Percentiles rank a stretch among this genome's conserved stretches.
Conservation (phyloP, 2,329 filamentous ascomycete species). For the Alternaria dauci region DNA sequence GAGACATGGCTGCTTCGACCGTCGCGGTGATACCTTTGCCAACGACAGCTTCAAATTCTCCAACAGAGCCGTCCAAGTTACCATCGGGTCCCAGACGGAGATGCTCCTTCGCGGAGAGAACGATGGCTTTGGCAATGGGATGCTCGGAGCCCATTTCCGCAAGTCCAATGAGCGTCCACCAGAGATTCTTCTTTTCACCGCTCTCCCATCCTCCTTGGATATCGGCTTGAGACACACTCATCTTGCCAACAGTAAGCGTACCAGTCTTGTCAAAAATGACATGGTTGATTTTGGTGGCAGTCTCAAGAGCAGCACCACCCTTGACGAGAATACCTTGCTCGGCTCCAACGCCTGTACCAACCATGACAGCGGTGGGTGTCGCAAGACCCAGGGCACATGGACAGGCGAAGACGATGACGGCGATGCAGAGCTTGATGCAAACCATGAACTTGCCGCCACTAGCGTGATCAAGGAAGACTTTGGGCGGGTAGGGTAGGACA, state of each 20-base stretch:
- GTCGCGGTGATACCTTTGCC: constrained; percentile 84
- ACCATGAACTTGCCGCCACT: constrained; percentile 96
- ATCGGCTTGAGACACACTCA: constrained; percentile 82
- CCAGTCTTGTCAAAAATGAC: constrained; percentile 96
- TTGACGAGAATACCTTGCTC: constrained; percentile 98
- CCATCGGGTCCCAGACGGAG: constrained; percentile 76
- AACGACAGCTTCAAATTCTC: constrained; percentile 82
- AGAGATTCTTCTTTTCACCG: constrained; percentile 75
- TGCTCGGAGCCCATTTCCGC: constrained; percentile 96
- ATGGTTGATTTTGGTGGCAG: constrained; percentile 86
- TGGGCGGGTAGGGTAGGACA: constrained; percentile 80
- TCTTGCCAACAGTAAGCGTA: constrained; percentile 91
- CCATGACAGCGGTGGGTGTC: constrained; percentile 98
- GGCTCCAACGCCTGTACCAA: constrained; percentile 95
- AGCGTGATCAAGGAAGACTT: constrained; percentile 80
- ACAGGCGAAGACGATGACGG: constrained; percentile 97
- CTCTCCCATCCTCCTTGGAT: constrained; percentile 74
- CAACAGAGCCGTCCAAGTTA: constrained; percentile 81
- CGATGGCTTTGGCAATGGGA: constrained; percentile 89
- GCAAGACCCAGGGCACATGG: constrained; percentile 95
- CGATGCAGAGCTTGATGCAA: constrained; percentile 96
- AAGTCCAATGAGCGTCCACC: constrained; percentile 97
- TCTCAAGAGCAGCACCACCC: constrained; percentile 90
- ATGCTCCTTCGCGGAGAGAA: constrained; percentile 76
- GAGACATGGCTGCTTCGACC: constrained; percentile 76